A percentile compares a stretch with the other conserved stretches of the same genome.
Evolutionary conservation across 1,284 basidiomycete species (phyloP).

Genomic region (Marasmius fiardii): DNA sequence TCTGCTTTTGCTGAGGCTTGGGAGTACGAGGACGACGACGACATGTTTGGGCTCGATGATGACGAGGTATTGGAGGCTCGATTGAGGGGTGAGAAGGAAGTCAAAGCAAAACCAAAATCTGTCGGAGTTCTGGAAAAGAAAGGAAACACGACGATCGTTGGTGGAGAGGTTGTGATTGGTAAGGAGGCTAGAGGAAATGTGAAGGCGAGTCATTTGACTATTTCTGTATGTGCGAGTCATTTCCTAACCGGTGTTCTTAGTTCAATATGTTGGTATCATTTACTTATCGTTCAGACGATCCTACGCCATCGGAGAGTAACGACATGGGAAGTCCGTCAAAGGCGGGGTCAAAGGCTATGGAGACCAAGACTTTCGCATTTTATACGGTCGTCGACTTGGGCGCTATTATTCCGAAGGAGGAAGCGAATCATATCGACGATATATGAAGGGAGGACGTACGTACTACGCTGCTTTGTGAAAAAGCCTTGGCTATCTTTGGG

Average conservation of each 20-base stretch:
- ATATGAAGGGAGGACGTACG: too few species aligned
- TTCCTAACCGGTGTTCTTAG: conserved; percentile 36
- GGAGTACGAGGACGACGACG: conserved; percentile 93
- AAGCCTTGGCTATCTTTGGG: too few species aligned
- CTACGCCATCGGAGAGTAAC: conserved; percentile 55
- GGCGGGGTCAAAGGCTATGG: conserved; percentile 39
- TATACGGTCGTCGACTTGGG: conserved; percentile 81
- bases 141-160: conserved; percentile 84
- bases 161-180: conserved; percentile 78
- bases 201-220: conserved; percentile 48
- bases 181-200: conserved; percentile 72
- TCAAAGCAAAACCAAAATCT: conserved; percentile 54
- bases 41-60: conserved; percentile 74
- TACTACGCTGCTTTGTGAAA: too few species aligned
- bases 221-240: not conserved
- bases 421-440: conserved; percentile 26
- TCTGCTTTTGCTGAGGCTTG: conserved; percentile 90
- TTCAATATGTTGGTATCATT: conserved; percentile 92
- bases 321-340: conserved; percentile 48
- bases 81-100: conserved; percentile 38
- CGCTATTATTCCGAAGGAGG: conserved; percentile 59
- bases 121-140: conserved; percentile 81
- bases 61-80: conserved; percentile 47
- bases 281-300: conserved; percentile 88
- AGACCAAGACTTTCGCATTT: conserved; percentile 85